These are phyloP conservation scores for Penicillium lividum DNA, from an alignment of 495 filamentous ascomycete genomes.

Conservation along the genomic window DNA sequence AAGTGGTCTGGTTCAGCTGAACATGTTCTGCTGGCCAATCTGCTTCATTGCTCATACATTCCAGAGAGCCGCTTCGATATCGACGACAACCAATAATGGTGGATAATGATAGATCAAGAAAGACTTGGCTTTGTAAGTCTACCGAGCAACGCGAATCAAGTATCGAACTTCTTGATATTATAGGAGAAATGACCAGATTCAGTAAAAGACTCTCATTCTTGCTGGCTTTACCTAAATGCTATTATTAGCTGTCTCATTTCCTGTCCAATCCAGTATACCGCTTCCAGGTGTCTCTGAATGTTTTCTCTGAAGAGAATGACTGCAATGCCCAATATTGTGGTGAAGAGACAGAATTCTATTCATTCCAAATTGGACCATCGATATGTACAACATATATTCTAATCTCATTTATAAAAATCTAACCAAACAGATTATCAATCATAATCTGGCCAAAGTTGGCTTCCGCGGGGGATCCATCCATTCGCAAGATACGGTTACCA, in stretches of 20 bases:
- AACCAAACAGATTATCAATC: conserved; percentile 45
- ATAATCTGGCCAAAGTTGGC: conserved; percentile 43
- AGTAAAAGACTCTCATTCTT: not conserved
- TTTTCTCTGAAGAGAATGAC: not conserved
- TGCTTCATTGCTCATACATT: conserved; percentile 7
- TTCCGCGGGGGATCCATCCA: conserved; percentile 52
- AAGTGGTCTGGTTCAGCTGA: not conserved
- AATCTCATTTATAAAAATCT: not conserved
- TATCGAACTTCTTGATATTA: conserved; percentile 5
- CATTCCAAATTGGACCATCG: not conserved
- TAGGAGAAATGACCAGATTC: conserved; percentile 1
- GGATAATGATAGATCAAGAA: not conserved
- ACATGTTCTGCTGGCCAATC: not conserved
- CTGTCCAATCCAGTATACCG: not conserved
- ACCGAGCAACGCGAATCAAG: not conserved
- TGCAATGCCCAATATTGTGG: not conserved
- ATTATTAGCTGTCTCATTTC: not conserved
- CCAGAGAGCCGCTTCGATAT: not conserved
- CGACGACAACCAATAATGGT: not conserved
- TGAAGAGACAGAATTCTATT: not conserved
- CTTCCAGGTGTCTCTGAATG: not conserved
- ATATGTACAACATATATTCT: not conserved
- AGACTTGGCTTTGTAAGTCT: conserved; percentile 4
- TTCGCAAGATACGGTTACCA: conserved; percentile 77
- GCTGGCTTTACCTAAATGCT: not conserved